A percentile compares a stretch with the other conserved stretches of the same genome.
phyloP scores from a whole-genome alignment of 202 grass and related monocot species.

The Schoenoplectus triqueter region DNA sequence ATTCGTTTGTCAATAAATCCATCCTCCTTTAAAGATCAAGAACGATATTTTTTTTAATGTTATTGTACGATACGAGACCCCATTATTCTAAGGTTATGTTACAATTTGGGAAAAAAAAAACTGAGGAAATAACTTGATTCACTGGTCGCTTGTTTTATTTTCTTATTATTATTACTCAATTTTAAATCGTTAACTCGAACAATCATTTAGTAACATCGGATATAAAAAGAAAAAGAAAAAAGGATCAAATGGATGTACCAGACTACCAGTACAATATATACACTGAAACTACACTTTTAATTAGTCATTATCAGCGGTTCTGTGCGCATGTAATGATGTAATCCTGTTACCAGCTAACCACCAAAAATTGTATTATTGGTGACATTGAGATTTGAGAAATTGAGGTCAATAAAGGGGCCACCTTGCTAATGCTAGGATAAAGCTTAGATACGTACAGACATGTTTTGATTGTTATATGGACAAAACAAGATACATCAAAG shows the following conservation, averaged over 20 bases:
- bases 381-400: constrained; percentile 9
- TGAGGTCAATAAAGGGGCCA: not conserved
- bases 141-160: not conserved
- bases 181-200: not conserved
- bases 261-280: too few relatives aligned
- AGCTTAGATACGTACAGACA: not conserved
- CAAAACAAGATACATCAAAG: not conserved
- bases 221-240: not conserved
- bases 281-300: not conserved
- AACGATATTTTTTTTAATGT: too few relatives aligned
- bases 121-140: not conserved
- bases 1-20: too few relatives aligned
- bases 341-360: constrained; percentile 10
- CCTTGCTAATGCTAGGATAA: not conserved
- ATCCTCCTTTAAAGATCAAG: too few relatives aligned
- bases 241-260: not conserved
- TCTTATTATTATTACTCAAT: not conserved
- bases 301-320: not conserved
- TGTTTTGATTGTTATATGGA: not conserved
- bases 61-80: too few relatives aligned
- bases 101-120: too few relatives aligned
- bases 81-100: too few relatives aligned
- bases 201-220: not conserved
- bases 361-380: not conserved
- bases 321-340: not conserved